A percentile compares a stretch with the other conserved stretches of the same genome.
These are phyloP conservation scores for Persicaria tinctoria DNA, from an alignment of 148 eudicot species.

Conservation along the genomic window DNA sequence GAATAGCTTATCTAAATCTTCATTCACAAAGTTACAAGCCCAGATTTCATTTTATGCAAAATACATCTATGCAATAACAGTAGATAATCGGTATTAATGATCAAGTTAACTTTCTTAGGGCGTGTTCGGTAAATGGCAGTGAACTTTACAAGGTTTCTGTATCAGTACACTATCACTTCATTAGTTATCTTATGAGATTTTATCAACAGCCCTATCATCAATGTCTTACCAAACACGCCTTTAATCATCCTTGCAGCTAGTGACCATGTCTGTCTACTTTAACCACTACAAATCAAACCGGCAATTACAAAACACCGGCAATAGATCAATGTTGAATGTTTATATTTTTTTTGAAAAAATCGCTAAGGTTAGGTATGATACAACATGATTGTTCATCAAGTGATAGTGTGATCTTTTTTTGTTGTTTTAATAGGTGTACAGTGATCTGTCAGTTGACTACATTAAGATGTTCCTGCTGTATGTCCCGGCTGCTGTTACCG, in stretches of 20 bases:
- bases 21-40: not conserved
- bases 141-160: no score
- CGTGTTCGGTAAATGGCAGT: no score
- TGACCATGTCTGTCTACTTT: no score
- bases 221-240: no score
- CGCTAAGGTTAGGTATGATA: no score
- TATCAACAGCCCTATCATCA: no score
- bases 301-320: not conserved
- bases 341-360: no score
- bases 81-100: not conserved
- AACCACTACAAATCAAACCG: not conserved
- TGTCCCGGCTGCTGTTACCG: conserved; percentile 85
- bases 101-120: not conserved
- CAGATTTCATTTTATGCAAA: not conserved
- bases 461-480: conserved; percentile 83
- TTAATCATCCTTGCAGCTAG: no score
- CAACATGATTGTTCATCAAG: not conserved
- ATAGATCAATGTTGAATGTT: not conserved
- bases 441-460: conserved; percentile 79
- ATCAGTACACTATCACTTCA: no score
- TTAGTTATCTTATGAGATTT: no score
- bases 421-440: conserved; percentile 57
- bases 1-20: not conserved
- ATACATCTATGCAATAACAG: no score
- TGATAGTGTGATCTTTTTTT: not conserved